Base-by-base conservation (phyloP, 805 yeast genomes). In the Wickerhamomyces chambardii region DNA sequence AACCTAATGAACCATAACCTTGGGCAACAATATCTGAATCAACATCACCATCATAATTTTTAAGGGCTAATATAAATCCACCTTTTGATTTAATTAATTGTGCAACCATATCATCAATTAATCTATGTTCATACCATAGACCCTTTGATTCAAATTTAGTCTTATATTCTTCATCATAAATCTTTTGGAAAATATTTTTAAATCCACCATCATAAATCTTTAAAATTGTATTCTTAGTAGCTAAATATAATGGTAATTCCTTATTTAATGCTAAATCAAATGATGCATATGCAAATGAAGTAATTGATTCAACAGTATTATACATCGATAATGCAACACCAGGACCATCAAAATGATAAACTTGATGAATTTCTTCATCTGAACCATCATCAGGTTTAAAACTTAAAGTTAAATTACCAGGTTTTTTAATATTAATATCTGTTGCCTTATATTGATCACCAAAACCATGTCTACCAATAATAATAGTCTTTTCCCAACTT, bases 31-130 rank as follows among this genome's bases (percentile, higher is more conserved):
- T 83, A 61, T 90, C 97, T 14, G 94, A 81, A 65, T 87, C 89
- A 37, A 90, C 97, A 58, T 90, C 97, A 61, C 97, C 97, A 59
- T 90, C 97, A 64, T 90, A 90, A 68, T 90, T 90, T 70, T 90
- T 90, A 82, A 90, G 75, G 32, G 97, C 97, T 63, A 90, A 84
- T 51, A 90, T 82, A 60, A 70, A 90, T 6, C 97, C 97, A 52
- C 97, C 97, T 55, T 75, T 78, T 31, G 96, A 85, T 68, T 90
- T 90, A 59, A 90, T 68, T 97, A 90, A 89, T 68, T 90, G 97
- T 17, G 97, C 97, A 34, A 90, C 97, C 97, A 90, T 90, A 59
- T 90, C 97, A 63, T 90, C 97, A 48, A 90, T 90, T 48, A 90
- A 70, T 51, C 97, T 78, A 66, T 90, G 97, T 66, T 90, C 97